Percentiles rank a stretch among this genome's conserved stretches.
phyloP scores from a whole-genome alignment of 2,329 filamentous ascomycete genomes.

The Cladosporium sp. region DNA sequence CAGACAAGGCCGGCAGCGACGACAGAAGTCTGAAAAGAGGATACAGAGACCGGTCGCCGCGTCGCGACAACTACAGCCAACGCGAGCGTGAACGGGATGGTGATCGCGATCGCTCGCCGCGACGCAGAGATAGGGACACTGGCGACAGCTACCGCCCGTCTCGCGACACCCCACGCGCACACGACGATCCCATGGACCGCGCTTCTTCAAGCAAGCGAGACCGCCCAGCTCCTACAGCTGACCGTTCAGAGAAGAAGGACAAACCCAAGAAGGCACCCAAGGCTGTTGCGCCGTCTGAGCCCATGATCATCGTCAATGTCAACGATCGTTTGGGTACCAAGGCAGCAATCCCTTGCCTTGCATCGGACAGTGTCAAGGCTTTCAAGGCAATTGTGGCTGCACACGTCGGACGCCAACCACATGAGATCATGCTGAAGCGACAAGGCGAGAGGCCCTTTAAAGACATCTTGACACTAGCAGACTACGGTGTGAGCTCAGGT shows the following conservation, averaged over 20 bases:
- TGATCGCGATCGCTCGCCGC: slow-evolving; percentile 18
- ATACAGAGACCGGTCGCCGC: slow-evolving; percentile 32
- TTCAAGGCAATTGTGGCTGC: slow-evolving; percentile 92
- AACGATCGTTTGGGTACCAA: slow-evolving; percentile 98
- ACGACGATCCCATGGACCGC: neutral
- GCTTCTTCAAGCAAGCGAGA: slow-evolving; percentile 10
- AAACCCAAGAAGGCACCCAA: slow-evolving; percentile 23
- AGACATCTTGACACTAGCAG: slow-evolving; percentile 78
- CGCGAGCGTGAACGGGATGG: slow-evolving; percentile 11
- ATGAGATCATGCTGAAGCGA: slow-evolving; percentile 86
- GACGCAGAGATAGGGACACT: slow-evolving; percentile 21
- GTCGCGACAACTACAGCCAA: slow-evolving; percentile 21
- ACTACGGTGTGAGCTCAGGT: slow-evolving; percentile 92
- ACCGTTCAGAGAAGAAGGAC: slow-evolving; percentile 24
- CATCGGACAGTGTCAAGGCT: slow-evolving; percentile 75
- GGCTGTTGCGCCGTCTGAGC: slow-evolving; percentile 48
- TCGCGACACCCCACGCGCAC: slow-evolving; percentile 6
- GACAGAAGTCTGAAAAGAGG: slow-evolving; percentile 28
- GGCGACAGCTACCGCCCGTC: slow-evolving; percentile 37
- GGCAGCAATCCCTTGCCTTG: slow-evolving; percentile 83
- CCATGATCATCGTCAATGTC: slow-evolving; percentile 90
- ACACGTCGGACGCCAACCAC: slow-evolving; percentile 79
- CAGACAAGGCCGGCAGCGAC: slow-evolving; percentile 15
- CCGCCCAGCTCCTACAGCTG: slow-evolving; percentile 10
- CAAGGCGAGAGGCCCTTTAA: slow-evolving; percentile 94